Evolutionary conservation across 225 moss, liverwort and hornwort species (phyloP).

Genomic region (Anthoceros angustus): DNA sequence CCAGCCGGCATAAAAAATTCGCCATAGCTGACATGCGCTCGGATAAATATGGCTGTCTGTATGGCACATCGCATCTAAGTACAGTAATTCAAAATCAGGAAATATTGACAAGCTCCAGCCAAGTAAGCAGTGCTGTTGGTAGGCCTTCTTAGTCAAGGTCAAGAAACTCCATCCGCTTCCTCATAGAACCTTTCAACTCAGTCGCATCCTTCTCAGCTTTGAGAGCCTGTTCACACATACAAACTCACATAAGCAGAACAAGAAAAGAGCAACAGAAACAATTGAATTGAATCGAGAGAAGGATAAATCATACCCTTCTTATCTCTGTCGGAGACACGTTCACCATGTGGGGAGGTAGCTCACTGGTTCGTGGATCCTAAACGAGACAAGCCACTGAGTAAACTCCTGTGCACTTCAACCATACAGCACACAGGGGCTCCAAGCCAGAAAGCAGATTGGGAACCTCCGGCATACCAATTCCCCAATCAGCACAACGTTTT

Average conservation of each 20-base stretch:
- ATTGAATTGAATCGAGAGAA: background rate
- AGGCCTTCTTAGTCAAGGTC: conserved; percentile 44
- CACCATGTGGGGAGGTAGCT: conserved; percentile 71
- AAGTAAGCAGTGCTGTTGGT: background rate
- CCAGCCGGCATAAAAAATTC: conserved; percentile 76
- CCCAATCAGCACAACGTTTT: conserved; percentile 92
- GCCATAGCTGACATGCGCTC: conserved; percentile 39
- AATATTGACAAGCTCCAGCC: conserved; percentile 13
- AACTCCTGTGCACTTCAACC: background rate
- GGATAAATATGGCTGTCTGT: conserved; percentile 18
- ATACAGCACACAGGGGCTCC: background rate
- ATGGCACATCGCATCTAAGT: conserved; percentile 19
- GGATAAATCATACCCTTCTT: conserved; percentile 32
- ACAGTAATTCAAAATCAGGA: conserved; percentile 10
- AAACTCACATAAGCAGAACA: background rate
- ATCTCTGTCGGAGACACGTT: conserved; percentile 60
- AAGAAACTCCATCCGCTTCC: conserved; percentile 97
- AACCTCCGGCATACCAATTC: conserved; percentile 51
- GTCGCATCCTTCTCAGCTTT: conserved; percentile 91
- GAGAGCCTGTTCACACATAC: conserved; percentile 34
- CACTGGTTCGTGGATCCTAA: conserved; percentile 71
- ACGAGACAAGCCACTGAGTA: background rate
- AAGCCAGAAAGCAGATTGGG: background rate
- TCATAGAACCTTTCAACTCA: conserved; percentile 88
- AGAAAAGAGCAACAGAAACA: background rate